A percentile compares a stretch with the other conserved stretches of the same genome.
phyloP scores from a whole-genome alignment of 2,329 filamentous ascomycete genomes.

The Bipolaris bicolor region DNA sequence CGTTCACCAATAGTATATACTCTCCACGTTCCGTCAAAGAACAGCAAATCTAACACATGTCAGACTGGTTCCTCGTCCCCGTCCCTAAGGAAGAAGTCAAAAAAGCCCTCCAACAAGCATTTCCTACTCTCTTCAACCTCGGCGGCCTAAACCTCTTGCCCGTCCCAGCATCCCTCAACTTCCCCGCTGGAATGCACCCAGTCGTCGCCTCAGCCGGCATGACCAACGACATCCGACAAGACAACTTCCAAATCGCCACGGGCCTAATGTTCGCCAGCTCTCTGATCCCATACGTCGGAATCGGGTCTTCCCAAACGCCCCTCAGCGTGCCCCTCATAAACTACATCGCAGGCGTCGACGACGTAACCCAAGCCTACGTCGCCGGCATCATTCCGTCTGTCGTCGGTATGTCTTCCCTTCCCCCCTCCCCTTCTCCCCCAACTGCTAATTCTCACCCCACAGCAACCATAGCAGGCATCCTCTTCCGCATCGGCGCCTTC shows the following conservation, averaged over 20 bases:
- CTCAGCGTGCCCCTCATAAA: slow-evolving; percentile 10
- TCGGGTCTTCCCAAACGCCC: slow-evolving; percentile 6
- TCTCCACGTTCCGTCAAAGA: background rate
- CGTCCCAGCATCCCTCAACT: slow-evolving; percentile 2
- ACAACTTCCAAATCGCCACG: slow-evolving; percentile 8
- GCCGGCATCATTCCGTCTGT: slow-evolving; percentile 8
- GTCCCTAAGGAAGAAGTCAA: slow-evolving; percentile 11
- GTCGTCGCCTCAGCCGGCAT: slow-evolving; percentile 7
- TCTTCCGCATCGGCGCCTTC: slow-evolving; percentile 13
- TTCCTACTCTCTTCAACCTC: slow-evolving; percentile 5
- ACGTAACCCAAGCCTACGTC: slow-evolving; percentile 5
- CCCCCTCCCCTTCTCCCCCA: too few species aligned
- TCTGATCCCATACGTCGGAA: slow-evolving; percentile 12
- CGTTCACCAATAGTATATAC: slow-evolving; percentile 10
- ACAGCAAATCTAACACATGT: background rate
- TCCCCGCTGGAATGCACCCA: slow-evolving; percentile 12
- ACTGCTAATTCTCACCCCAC: too few species aligned
- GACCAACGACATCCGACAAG: slow-evolving; percentile 13
- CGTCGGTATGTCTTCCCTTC: background rate
- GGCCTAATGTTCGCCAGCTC: slow-evolving; percentile 5
- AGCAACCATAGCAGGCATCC: slow-evolving; percentile 11
- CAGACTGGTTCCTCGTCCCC: slow-evolving; percentile 16
- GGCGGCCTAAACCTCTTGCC: slow-evolving; percentile 4
- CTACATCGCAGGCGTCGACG: slow-evolving; percentile 11
- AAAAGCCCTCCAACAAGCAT: slow-evolving; percentile 12